Base-by-base conservation (phyloP, 2,329 filamentous ascomycete species). In the Fusarium chlamydosporum region DNA sequence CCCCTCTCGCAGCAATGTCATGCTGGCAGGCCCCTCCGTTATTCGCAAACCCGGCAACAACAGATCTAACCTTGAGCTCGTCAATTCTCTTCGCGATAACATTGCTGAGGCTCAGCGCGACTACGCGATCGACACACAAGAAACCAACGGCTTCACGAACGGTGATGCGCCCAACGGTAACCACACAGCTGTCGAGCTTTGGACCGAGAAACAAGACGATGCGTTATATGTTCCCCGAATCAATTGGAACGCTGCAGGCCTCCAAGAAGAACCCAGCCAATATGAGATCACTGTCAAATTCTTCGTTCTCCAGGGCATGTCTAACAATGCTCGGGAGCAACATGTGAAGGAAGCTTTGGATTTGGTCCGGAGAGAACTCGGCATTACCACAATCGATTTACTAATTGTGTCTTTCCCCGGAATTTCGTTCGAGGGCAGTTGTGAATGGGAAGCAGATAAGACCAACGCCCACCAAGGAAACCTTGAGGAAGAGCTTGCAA, bases 251-350 rank as follows among this genome's bases (percentile, higher is more conserved):
- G 82, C 86, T 31, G 88, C 88, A 6, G 91, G 91, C 0, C 83
- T 99, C 45, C 85, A 88, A 33, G 96, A 99, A 76, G 94, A 97
- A 72, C 85, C 91, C 27, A 84, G 87, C 61, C 90, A 94, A 72
- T 99, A 99, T 82, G 94, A 97, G 76, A 94, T 97, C 75, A 97
- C 95, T 1, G 91, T 96, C 65, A 99, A 99, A 81, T 82, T 99
- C 23, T 99, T 99, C 83, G 96, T 96, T 79, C 86, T 98, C 29
- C 91, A 93, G 2, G 88, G 87, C 18, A 87, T 92, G 54, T 85
- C 90, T 11, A 81, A 88, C 3, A 84, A 85, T 18, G 82, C 89
- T 68, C 88, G 95, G 62, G 87, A 87, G 70, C 83, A 84, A 56
- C 91, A 97, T 76, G 91, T 92, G 10, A 81, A 86, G 56, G 92